These are phyloP conservation scores for Trichoderma gamsii DNA, from an alignment of 495 filamentous ascomycete species.

Conservation along the genomic window DNA sequence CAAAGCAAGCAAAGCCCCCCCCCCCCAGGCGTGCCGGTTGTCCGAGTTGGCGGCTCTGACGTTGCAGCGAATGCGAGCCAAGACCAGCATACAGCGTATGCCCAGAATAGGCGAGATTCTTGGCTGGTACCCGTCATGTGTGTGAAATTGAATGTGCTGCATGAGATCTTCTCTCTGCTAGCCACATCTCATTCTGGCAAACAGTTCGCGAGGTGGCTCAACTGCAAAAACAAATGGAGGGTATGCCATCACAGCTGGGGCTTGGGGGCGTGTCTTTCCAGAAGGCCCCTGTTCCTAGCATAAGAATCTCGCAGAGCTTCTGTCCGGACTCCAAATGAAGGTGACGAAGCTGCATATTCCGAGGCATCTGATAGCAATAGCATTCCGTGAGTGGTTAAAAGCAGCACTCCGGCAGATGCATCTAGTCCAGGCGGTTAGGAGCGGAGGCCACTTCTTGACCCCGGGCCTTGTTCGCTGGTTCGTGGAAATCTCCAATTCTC, in stretches of 20 bases:
- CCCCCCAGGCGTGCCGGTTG: slow-evolving; percentile 6
- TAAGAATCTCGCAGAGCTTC: background rate
- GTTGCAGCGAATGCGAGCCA: slow-evolving; percentile 3
- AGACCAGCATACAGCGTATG: background rate
- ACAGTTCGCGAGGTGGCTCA: background rate
- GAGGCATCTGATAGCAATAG: background rate
- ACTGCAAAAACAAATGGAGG: background rate
- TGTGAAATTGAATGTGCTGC: background rate
- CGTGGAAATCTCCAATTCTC: background rate
- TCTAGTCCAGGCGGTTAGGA: background rate
- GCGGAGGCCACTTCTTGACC: slow-evolving; percentile 8
- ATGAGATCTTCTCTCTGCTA: background rate
- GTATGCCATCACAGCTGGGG: background rate
- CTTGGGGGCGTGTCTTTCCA: background rate
- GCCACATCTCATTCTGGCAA: background rate
- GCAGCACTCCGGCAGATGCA: background rate
- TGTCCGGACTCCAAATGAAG: slow-evolving; percentile 9
- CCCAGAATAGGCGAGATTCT: background rate
- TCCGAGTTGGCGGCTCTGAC: background rate
- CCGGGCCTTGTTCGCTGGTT: background rate
- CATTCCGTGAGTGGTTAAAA: background rate
- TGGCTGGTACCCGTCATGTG: background rate
- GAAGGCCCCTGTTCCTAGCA: background rate
- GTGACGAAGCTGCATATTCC: background rate
- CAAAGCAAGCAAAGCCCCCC: background rate